A percentile compares a stretch with the other conserved stretches of the same genome.
phyloP scores from a whole-genome alignment of 1,139 yeast species.

The Zygoascus meyerae region DNA sequence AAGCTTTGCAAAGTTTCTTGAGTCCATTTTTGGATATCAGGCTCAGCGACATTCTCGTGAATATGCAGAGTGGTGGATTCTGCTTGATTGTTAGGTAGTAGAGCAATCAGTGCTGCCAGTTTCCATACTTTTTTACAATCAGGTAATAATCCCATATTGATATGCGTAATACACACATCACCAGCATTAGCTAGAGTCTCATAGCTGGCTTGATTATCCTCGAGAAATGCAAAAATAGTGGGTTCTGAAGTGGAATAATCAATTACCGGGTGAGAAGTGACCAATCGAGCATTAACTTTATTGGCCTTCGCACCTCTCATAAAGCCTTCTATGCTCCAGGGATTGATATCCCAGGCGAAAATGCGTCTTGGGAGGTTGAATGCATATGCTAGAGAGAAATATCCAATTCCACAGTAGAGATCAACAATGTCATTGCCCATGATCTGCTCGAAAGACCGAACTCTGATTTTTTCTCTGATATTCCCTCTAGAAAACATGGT shows the following conservation, averaged over 20 bases:
- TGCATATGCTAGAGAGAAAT: slow-evolving; percentile 68
- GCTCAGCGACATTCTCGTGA: slow-evolving; percentile 64
- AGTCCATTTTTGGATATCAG: slow-evolving; percentile 39
- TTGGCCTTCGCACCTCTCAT: slow-evolving; percentile 48
- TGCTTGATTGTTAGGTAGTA: slow-evolving; percentile 8
- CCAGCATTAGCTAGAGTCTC: slow-evolving; percentile 34
- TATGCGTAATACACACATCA: slow-evolving; percentile 46
- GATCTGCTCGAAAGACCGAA: slow-evolving; percentile 34
- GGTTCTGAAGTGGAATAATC: slow-evolving; percentile 3
- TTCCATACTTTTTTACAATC: slow-evolving; percentile 60
- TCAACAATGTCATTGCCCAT: slow-evolving; percentile 50
- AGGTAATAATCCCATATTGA: slow-evolving; percentile 75
- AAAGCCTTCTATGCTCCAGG: slow-evolving; percentile 77
- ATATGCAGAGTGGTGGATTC: slow-evolving; percentile 47
- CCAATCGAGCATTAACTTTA: slow-evolving; percentile 36
- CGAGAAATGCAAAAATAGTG: slow-evolving; percentile 49
- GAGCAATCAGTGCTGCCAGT: slow-evolving; percentile 33
- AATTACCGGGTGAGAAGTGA: slow-evolving; percentile 25
- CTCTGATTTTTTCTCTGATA: slow-evolving; percentile 70
- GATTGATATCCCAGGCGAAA: slow-evolving; percentile 80
- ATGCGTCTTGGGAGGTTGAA: slow-evolving; percentile 47
- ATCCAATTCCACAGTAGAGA: slow-evolving; percentile 81
- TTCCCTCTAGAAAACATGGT: slow-evolving; percentile 93
- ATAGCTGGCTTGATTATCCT: slow-evolving; percentile 51
- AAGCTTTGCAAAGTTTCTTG: slow-evolving; percentile 10